These are phyloP conservation scores for Pseudoturritis turrita DNA, from an alignment of 345 rosid species.

Conservation along the genomic window DNA sequence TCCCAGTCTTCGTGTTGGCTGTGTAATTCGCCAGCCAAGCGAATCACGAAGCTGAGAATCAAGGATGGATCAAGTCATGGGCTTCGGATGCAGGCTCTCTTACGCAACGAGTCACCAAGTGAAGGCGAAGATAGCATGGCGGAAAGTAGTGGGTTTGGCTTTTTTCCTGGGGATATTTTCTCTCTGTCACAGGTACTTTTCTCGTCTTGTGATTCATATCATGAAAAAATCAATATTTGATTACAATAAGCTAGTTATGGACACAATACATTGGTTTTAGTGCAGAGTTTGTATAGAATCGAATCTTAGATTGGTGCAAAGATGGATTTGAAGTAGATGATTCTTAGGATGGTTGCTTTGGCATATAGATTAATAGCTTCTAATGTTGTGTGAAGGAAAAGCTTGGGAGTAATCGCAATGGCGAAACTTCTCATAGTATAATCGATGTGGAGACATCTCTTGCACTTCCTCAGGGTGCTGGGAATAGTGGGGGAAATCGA, in stretches of 20 bases:
- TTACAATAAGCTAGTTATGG: background rate
- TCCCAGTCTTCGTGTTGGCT: slow-evolving; percentile 33
- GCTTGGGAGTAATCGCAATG: slow-evolving; percentile 25
- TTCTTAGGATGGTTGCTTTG: slow-evolving; percentile 27
- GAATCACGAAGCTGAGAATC: slow-evolving; percentile 44
- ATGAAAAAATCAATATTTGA: background rate
- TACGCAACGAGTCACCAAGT: slow-evolving; percentile 35
- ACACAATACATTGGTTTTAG: background rate
- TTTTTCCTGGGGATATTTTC: slow-evolving; percentile 40
- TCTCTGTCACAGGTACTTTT: slow-evolving; percentile 52
- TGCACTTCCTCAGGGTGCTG: slow-evolving; percentile 41
- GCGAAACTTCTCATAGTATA: slow-evolving; percentile 36
- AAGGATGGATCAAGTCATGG: slow-evolving; percentile 28
- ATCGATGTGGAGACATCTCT: slow-evolving; percentile 48
- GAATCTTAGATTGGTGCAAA: slow-evolving; percentile 7
- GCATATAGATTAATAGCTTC: slow-evolving; percentile 35
- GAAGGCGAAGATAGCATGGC: slow-evolving; percentile 45
- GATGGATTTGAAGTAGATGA: slow-evolving; percentile 18
- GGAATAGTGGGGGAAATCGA: slow-evolving; percentile 69
- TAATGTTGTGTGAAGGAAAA: slow-evolving; percentile 56
- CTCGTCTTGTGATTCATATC: background rate
- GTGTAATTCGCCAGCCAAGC: slow-evolving; percentile 29
- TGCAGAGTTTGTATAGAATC: slow-evolving; percentile 9
- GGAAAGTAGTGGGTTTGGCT: slow-evolving; percentile 34
- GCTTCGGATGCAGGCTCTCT: slow-evolving; percentile 42